phyloP scores from a whole-genome alignment of 345 rosid genomes.

The Arabidopsis arenosa region DNA sequence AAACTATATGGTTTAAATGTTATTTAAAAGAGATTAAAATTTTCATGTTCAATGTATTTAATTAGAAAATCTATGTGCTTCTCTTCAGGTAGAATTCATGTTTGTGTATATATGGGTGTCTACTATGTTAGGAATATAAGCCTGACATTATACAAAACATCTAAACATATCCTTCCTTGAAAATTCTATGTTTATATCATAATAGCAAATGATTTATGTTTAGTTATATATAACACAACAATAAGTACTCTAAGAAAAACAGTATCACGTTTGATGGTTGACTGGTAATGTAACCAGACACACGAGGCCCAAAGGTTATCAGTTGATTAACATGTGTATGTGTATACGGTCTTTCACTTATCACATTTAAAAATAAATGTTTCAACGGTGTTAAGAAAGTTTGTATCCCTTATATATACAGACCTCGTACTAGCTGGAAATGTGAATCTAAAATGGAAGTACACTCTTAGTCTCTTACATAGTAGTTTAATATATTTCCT shows the following conservation, averaged over 20 bases:
- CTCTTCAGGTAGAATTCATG: conserved; percentile 30
- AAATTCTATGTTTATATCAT: conserved; percentile 24
- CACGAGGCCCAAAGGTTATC: not conserved
- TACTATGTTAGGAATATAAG: conserved; percentile 24
- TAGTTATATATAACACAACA: conserved; percentile 29
- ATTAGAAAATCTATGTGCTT: conserved; percentile 7
- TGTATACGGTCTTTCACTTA: not conserved
- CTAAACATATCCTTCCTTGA: conserved; percentile 8
- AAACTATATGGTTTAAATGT: not conserved
- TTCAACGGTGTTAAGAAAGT: not conserved
- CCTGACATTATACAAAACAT: conserved; percentile 17
- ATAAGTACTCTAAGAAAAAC: not conserved
- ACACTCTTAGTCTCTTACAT: not conserved
- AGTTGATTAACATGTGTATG: not conserved
- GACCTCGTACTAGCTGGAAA: not conserved
- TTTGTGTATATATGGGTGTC: conserved; percentile 21
- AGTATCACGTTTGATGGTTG: conserved; percentile 16
- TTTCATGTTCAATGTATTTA: too few relatives aligned
- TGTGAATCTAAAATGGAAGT: not conserved
- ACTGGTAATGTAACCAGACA: conserved; percentile 40
- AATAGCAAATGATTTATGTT: conserved; percentile 4
- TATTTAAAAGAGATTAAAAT: not conserved
- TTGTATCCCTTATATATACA: not conserved
- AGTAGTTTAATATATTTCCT: too few relatives aligned
- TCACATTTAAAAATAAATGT: not conserved